A percentile compares a stretch with the other conserved stretches of the same genome.
Conservation (phyloP, 2,329 filamentous ascomycete species). For the Phialophora verrucosa region DNA sequence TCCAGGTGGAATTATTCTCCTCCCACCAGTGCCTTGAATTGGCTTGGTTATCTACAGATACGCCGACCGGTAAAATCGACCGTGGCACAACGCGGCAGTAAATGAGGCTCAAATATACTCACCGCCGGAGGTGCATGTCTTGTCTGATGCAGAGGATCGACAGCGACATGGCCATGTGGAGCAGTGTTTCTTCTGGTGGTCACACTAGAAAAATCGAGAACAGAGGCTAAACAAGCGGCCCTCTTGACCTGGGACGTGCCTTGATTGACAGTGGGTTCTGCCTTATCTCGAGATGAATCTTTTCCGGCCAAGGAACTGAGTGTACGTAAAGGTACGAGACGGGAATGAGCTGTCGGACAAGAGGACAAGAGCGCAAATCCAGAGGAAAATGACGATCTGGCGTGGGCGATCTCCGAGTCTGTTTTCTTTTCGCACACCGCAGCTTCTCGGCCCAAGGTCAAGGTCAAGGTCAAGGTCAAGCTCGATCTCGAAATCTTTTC, state of each 20-base stretch:
- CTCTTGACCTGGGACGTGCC: background rate
- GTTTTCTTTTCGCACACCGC: background rate
- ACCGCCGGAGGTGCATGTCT: background rate
- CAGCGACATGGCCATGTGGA: slow-evolving; percentile 6
- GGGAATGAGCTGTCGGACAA: background rate
- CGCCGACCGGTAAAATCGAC: background rate
- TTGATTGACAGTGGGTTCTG: background rate
- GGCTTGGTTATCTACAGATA: background rate
- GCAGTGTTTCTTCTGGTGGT: background rate
- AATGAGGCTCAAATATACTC: slow-evolving; percentile 10
- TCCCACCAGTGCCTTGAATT: background rate
- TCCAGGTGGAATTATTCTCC: background rate
- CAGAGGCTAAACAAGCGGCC: background rate
- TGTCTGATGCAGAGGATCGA: slow-evolving; percentile 4
- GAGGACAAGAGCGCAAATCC: background rate
- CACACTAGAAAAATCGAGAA: slow-evolving; percentile 24
- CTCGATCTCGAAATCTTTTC: background rate
- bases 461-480: background rate
- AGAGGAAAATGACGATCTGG: background rate
- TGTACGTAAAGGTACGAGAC: background rate
- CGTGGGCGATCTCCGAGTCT: background rate
- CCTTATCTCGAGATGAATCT: background rate
- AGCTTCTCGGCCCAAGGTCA: background rate
- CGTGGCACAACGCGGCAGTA: background rate
- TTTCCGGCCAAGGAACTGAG: background rate